Conservation (phyloP, 176 grass and related monocot genomes). For the Carex myosuroides region DNA sequence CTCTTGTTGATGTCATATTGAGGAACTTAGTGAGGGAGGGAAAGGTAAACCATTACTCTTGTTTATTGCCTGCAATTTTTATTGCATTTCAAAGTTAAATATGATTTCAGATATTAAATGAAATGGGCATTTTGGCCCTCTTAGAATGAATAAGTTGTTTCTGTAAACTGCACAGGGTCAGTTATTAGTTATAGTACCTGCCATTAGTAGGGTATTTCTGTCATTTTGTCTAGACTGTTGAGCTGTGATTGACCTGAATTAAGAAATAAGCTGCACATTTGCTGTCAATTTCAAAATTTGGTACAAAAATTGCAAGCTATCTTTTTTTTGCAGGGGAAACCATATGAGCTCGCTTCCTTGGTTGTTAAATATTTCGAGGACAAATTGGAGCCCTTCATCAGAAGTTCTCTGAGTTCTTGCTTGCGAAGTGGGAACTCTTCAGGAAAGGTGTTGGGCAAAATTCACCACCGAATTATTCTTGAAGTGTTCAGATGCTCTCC, state of each 20-base stretch:
- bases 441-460: conserved; percentile 37
- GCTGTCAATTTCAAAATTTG: background rate
- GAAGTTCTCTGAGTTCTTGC: conserved; percentile 52
- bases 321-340: conserved; percentile 44
- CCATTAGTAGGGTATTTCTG: background rate
- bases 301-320: background rate
- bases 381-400: conserved; percentile 61
- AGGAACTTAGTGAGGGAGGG: conserved; percentile 76
- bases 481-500: conserved; percentile 84
- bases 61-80: conserved; percentile 18
- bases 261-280: background rate
- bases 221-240: conserved; percentile 5
- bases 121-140: conserved; percentile 5
- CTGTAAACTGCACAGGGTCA: background rate
- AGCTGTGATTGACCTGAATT: background rate
- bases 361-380: conserved; percentile 49
- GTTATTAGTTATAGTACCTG: background rate
- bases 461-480: conserved; percentile 72
- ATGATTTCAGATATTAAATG: conserved; percentile 7
- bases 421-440: conserved; percentile 47
- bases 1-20: conserved; percentile 72
- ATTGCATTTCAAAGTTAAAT: background rate
- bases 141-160: conserved; percentile 21
- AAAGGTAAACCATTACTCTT: conserved; percentile 40
- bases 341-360: conserved; percentile 60